phyloP scores from a whole-genome alignment of 139 green algal genomes.

The Pseudopediastrum boryanum region DNA sequence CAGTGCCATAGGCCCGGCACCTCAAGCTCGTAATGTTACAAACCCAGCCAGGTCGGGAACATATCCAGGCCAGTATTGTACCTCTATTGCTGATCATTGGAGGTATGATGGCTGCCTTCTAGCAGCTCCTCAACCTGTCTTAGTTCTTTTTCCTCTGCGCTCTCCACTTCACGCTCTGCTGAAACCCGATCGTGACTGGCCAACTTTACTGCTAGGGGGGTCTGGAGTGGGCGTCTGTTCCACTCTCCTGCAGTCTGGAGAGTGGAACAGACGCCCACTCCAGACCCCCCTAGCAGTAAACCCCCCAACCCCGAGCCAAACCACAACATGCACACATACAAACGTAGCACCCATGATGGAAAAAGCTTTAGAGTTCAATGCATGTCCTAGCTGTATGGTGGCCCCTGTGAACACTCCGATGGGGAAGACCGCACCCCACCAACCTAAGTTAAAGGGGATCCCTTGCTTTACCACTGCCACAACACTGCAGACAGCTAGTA shows the following conservation, averaged over 20 bases:
- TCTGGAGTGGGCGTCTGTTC: constrained; percentile 7
- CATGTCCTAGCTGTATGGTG: background rate
- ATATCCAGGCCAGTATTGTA: too few relatives aligned
- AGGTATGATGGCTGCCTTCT: too few relatives aligned
- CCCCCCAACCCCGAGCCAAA: background rate
- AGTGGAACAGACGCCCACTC: background rate
- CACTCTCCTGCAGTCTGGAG: background rate
- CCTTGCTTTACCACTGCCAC: background rate
- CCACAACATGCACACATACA: background rate
- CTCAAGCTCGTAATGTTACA: too few relatives aligned
- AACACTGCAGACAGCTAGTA: constrained; percentile 16
- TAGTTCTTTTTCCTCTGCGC: too few relatives aligned
- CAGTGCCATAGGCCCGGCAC: too few relatives aligned
- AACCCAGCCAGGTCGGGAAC: too few relatives aligned
- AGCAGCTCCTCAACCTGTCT: too few relatives aligned
- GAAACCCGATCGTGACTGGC: too few relatives aligned
- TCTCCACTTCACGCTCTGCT: too few relatives aligned
- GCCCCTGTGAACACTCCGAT: constrained; percentile 2
- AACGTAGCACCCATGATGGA: background rate
- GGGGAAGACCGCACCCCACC: constrained; percentile 17
- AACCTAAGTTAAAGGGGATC: constrained; percentile 31
- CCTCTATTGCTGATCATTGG: too few relatives aligned
- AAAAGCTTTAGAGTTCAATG: background rate
- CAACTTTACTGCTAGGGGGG: background rate
- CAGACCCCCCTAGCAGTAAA: background rate